These are phyloP conservation scores for Hanseniaspora lindneri DNA, from an alignment of 805 yeast species.

Conservation along the genomic window DNA sequence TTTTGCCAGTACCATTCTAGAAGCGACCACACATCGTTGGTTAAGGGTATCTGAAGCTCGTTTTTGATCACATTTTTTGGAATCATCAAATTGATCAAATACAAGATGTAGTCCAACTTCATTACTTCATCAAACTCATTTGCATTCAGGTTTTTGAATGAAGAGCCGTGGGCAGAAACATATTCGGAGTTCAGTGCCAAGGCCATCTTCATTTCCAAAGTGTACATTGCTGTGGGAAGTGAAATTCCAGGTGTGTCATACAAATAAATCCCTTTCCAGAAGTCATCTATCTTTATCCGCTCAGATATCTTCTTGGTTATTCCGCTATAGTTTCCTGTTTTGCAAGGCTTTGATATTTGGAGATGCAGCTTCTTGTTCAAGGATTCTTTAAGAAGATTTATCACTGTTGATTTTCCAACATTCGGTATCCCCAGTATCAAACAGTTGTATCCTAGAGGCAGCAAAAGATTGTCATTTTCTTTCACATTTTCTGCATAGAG, in stretches of 20 bases:
- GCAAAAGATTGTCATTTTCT: slow-evolving; percentile 38
- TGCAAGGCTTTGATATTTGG: slow-evolving; percentile 50
- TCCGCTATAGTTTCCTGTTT: slow-evolving; percentile 81
- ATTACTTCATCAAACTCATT: slow-evolving; percentile 9
- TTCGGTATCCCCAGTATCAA: slow-evolving; percentile 92
- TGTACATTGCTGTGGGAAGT: slow-evolving; percentile 37
- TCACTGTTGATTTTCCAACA: slow-evolving; percentile 87
- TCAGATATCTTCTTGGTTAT: slow-evolving; percentile 73
- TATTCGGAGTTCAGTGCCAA: slow-evolving; percentile 13
- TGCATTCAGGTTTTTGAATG: not conserved
- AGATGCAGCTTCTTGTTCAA: slow-evolving; percentile 19
- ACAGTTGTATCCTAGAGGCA: slow-evolving; percentile 70
- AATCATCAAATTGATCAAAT: slow-evolving; percentile 46
- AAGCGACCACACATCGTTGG: slow-evolving; percentile 9
- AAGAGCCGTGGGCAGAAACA: slow-evolving; percentile 8
- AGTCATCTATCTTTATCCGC: slow-evolving; percentile 46
- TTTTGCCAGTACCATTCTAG: slow-evolving; percentile 15
- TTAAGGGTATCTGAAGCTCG: slow-evolving; percentile 26
- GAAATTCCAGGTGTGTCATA: slow-evolving; percentile 92
- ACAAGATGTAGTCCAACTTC: slow-evolving; percentile 51
- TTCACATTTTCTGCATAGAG: slow-evolving; percentile 28
- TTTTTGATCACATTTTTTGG: slow-evolving; percentile 30
- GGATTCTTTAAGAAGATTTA: slow-evolving; percentile 53
- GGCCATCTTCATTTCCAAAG: slow-evolving; percentile 12
- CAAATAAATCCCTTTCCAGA: slow-evolving; percentile 51